A percentile compares a stretch with the other conserved stretches of the same genome.
Evolutionary conservation across 2,329 filamentous ascomycete genomes (phyloP).

Genomic region (Fusarium sp.): DNA sequence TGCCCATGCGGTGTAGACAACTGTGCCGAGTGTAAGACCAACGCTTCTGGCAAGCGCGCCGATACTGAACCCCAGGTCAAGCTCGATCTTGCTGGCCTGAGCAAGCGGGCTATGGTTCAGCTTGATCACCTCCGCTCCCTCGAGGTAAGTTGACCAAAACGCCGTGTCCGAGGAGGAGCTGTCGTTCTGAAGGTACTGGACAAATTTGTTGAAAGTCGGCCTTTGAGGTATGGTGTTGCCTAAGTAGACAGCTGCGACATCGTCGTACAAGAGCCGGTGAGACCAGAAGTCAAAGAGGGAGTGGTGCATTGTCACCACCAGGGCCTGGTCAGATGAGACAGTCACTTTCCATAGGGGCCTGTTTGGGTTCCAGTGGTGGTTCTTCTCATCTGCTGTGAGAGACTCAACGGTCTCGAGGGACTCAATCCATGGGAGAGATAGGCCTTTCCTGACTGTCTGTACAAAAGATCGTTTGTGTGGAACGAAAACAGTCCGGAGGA

Average conservation of each 20-base stretch:
- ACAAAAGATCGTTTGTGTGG: constrained; percentile 17
- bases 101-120: constrained; percentile 15
- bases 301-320: constrained; percentile 53
- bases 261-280: constrained; percentile 48
- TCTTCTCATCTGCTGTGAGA: not conserved
- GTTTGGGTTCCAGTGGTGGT: not conserved
- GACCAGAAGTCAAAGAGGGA: constrained; percentile 55
- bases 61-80: constrained; percentile 5
- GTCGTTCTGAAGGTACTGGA: constrained; percentile 5
- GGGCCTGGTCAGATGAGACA: not conserved
- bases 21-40: constrained; percentile 19
- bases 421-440: constrained; percentile 1
- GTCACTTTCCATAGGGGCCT: constrained; percentile 6
- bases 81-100: constrained; percentile 1
- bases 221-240: not conserved
- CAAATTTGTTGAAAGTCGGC: constrained; percentile 9
- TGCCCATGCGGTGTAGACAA: constrained; percentile 40
- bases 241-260: constrained; percentile 30
- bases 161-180: not conserved
- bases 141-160: constrained; percentile 20
- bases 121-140: constrained; percentile 9
- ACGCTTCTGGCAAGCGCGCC: not conserved
- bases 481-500: constrained; percentile 38
- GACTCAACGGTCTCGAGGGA: rapidly evolving
- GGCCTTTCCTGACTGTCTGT: not conserved